These are phyloP conservation scores for Plenodomus biglobosus DNA, from an alignment of 2,329 filamentous ascomycete species.

Conservation along the genomic window DNA sequence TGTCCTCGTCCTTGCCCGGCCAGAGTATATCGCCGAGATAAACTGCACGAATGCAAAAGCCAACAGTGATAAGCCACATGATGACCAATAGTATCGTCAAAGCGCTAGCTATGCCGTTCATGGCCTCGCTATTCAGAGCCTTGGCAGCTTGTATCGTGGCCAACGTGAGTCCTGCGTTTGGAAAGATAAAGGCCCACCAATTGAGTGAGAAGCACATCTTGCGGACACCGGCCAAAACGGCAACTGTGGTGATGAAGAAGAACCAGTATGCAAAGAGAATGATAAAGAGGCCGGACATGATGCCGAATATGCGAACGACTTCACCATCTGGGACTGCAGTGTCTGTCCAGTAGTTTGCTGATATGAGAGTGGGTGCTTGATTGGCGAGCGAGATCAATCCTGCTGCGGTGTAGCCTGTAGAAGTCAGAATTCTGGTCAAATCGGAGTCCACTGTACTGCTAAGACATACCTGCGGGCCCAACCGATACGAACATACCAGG, in stretches of 20 bases:
- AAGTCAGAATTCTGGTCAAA: constrained; percentile 60
- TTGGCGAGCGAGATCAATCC: constrained; percentile 52
- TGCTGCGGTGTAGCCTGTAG: constrained; percentile 43
- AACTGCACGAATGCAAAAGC: constrained; percentile 55
- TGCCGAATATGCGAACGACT: constrained; percentile 47
- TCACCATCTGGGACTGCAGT: constrained; percentile 38
- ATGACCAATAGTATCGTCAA: constrained; percentile 59
- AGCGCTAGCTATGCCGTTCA: constrained; percentile 57
- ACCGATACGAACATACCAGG: constrained; percentile 58
- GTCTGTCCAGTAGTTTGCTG: constrained; percentile 38
- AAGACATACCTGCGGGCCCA: constrained; percentile 39
- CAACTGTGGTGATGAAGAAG: constrained; percentile 49
- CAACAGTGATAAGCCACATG: constrained; percentile 58
- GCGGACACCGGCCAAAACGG: constrained; percentile 42
- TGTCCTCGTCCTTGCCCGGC: constrained; percentile 50
- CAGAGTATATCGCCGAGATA: constrained; percentile 56
- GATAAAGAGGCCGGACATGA: constrained; percentile 50
- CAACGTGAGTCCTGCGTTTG: constrained; percentile 64
- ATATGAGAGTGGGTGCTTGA: constrained; percentile 42
- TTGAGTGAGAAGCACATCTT: constrained; percentile 44
- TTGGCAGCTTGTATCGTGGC: constrained; percentile 60
- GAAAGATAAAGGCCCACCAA: constrained; percentile 66
- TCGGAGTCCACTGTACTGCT: constrained; percentile 43
- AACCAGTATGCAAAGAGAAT: constrained; percentile 56
- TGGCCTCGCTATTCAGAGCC: constrained; percentile 54